phyloP scores from a whole-genome alignment of 2,329 filamentous ascomycete genomes.

The Ramularia endophylla region DNA sequence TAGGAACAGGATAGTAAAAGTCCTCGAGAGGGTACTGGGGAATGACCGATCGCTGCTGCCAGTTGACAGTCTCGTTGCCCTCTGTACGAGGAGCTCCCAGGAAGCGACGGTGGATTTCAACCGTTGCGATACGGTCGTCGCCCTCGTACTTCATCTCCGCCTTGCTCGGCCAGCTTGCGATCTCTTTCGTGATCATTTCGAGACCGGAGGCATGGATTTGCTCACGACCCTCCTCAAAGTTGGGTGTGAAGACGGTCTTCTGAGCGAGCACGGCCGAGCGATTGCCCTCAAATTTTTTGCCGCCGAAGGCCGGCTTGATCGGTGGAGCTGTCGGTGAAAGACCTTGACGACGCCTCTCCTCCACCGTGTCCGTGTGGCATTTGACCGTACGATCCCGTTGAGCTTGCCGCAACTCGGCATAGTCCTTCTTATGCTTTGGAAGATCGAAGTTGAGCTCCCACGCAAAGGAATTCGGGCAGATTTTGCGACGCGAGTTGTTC shows the following conservation, averaged over 20 bases:
- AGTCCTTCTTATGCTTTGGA: slow-evolving; percentile 18
- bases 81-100: slow-evolving; percentile 39
- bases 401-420: too few relatives aligned
- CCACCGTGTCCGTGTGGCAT: neutral
- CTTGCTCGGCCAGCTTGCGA: slow-evolving; percentile 37
- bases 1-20: slow-evolving; percentile 14
- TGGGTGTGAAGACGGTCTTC: slow-evolving; percentile 33
- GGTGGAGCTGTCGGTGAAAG: neutral
- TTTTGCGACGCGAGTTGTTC: slow-evolving; percentile 17
- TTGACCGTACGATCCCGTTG: too few relatives aligned
- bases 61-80: slow-evolving; percentile 35
- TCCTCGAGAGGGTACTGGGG: slow-evolving; percentile 36
- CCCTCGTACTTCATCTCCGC: slow-evolving; percentile 45
- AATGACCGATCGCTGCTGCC: slow-evolving; percentile 36
- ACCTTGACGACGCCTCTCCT: slow-evolving; percentile 1
- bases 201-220: neutral
- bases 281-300: slow-evolving; percentile 13
- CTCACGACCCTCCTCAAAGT: slow-evolving; percentile 2
- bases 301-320: slow-evolving; percentile 10
- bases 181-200: slow-evolving; percentile 10
- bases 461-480: slow-evolving; percentile 25
- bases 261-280: slow-evolving; percentile 31
- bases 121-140: slow-evolving; percentile 41
- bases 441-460: slow-evolving; percentile 22
- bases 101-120: slow-evolving; percentile 38